phyloP scores from a whole-genome alignment of 345 rosid species.

The Erodium maritimum region DNA sequence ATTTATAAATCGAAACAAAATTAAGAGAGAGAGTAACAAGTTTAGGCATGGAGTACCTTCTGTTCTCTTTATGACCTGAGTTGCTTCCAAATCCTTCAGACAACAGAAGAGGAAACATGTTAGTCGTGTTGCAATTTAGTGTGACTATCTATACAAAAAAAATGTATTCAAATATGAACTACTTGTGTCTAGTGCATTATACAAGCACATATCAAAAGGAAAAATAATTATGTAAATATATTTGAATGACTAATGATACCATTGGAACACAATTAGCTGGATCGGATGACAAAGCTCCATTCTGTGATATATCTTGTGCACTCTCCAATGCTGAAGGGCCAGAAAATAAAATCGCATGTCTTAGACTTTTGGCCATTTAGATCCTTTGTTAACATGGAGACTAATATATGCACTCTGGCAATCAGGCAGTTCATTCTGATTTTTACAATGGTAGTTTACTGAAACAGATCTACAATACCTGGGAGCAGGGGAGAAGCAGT shows the following conservation, averaged over 20 bases:
- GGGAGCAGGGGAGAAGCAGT: slow-evolving; percentile 12
- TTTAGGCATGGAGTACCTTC: slow-evolving; percentile 1
- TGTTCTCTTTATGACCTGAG: background rate
- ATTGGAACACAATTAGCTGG: slow-evolving; percentile 13
- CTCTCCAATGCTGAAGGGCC: slow-evolving; percentile 12
- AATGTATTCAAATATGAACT: background rate
- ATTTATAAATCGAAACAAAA: background rate
- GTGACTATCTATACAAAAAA: background rate
- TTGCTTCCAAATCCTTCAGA: slow-evolving; percentile 7
- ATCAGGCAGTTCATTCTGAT: background rate
- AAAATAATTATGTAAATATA: background rate
- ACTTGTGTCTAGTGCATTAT: background rate
- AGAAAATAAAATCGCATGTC: slow-evolving; percentile 3
- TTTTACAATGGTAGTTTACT: too few species aligned
- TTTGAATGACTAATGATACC: background rate
- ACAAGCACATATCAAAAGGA: background rate
- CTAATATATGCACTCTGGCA: too few species aligned
- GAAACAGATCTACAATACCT: slow-evolving; percentile 12
- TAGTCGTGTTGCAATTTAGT: background rate
- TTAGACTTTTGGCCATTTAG: background rate
- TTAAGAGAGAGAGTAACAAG: background rate
- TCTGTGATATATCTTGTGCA: slow-evolving; percentile 11
- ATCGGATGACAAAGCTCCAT: slow-evolving; percentile 11
- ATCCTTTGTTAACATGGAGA: background rate
- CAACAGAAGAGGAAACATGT: background rate